Conservation (phyloP, 208 protist genomes). For the Jaenimonas drosophilae region DNA sequence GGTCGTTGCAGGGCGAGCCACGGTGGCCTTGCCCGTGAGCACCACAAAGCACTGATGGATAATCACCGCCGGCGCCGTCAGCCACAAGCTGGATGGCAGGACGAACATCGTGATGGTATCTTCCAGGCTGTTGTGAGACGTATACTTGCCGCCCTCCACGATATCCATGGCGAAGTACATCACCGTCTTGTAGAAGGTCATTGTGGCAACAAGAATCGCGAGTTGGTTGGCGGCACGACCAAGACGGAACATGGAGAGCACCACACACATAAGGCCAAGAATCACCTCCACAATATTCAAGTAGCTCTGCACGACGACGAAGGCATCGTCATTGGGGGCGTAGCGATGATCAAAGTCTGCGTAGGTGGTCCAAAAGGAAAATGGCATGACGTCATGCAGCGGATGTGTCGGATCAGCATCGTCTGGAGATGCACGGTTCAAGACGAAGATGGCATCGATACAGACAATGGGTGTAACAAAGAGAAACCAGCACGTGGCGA, state of each 20-base stretch:
- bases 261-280: slow-evolving; percentile 30
- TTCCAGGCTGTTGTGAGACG: slow-evolving; percentile 37
- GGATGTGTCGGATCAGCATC: slow-evolving; percentile 19
- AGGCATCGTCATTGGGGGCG: slow-evolving; percentile 67
- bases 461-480: slow-evolving; percentile 41
- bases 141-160: slow-evolving; percentile 50
- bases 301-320: slow-evolving; percentile 77
- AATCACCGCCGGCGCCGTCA: slow-evolving; percentile 39
- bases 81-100: slow-evolving; percentile 54
- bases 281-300: slow-evolving; percentile 62
- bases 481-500: slow-evolving; percentile 58
- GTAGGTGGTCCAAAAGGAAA: slow-evolving; percentile 63
- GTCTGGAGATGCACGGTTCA: slow-evolving; percentile 21
- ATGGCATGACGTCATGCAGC: slow-evolving; percentile 24
- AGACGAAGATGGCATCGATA: slow-evolving; percentile 60
- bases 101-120: slow-evolving; percentile 44
- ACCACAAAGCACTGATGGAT: slow-evolving; percentile 25
- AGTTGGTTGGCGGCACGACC: slow-evolving; percentile 24
- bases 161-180: slow-evolving; percentile 62
- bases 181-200: slow-evolving; percentile 81
- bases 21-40: slow-evolving; percentile 1
- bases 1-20: no score
- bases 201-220: slow-evolving; percentile 30
- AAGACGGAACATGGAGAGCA: slow-evolving; percentile 10
- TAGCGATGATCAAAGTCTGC: slow-evolving; percentile 65